phyloP scores from a whole-genome alignment of 768 basidiomycete genomes.

The Leccinum broughii region DNA sequence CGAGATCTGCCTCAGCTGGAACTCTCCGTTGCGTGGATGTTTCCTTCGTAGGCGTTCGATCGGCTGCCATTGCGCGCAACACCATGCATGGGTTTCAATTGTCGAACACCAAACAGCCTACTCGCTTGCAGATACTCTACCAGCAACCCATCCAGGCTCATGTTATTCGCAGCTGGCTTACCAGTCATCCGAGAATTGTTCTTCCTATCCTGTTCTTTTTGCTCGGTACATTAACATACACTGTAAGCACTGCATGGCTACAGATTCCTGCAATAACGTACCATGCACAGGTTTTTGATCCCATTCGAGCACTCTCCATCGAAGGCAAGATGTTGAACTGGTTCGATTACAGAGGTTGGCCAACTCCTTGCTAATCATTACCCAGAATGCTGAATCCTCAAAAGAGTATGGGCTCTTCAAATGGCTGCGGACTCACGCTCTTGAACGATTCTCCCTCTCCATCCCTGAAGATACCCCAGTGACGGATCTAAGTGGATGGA shows the following conservation, averaged over 20 bases:
- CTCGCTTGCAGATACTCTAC: conserved; percentile 56
- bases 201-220: conserved; percentile 82
- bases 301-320: conserved; percentile 81
- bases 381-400: conserved; percentile 3
- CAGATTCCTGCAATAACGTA: not conserved
- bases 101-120: conserved; percentile 30
- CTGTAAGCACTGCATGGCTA: conserved; percentile 47
- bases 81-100: conserved; percentile 63
- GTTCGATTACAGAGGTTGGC: conserved; percentile 75
- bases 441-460: conserved; percentile 48
- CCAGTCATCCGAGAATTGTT: conserved; percentile 83
- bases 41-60: conserved; percentile 58
- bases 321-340: conserved; percentile 80
- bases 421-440: conserved; percentile 67
- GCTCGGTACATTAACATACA: conserved; percentile 87
- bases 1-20: conserved; percentile 63
- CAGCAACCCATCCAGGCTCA: conserved; percentile 66
- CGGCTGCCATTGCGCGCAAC: conserved; percentile 83
- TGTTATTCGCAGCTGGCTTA: conserved; percentile 73
- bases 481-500: conserved; percentile 61
- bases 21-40: conserved; percentile 65
- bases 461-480: conserved; percentile 18
- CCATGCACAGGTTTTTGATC: conserved; percentile 80
- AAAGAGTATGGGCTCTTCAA: conserved; percentile 73
- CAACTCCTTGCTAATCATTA: conserved; percentile 1